A percentile compares a stretch with the other conserved stretches of the same genome.
phyloP scores from a whole-genome alignment of 129 eudicot genomes.

The carrot (Daucus carota) region DH1_v3.0 NC_030386.2:3026001-3026500 shows the following conservation, averaged over 20 bases:
- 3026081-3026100: slow-evolving; percentile 18
- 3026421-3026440: not conserved
- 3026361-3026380: not conserved
- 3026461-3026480: not conserved
- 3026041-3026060: slow-evolving; percentile 31
- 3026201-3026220: slow-evolving; percentile 18
- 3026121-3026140: slow-evolving; percentile 24
- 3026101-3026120: slow-evolving; percentile 6
- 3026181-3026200: slow-evolving; percentile 19
- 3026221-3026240: slow-evolving; percentile 18
- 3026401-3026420: not conserved
- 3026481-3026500: not conserved
- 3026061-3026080: slow-evolving; percentile 16
- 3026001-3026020: slow-evolving; percentile 72
- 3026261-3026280: slow-evolving; percentile 61
- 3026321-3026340: slow-evolving; percentile 47
- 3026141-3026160: slow-evolving; percentile 13
- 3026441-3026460: not conserved
- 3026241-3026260: slow-evolving; percentile 24
- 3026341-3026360: not conserved
- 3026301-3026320: slow-evolving; percentile 45
- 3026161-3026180: slow-evolving; percentile 14
- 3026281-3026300: slow-evolving; percentile 55
- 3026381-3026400: not conserved
- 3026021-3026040: slow-evolving; percentile 77